Percentiles rank a stretch among this genome's conserved stretches.
Conservation (phyloP, 495 filamentous ascomycete species). For the Aspergillus nidulans region DNA sequence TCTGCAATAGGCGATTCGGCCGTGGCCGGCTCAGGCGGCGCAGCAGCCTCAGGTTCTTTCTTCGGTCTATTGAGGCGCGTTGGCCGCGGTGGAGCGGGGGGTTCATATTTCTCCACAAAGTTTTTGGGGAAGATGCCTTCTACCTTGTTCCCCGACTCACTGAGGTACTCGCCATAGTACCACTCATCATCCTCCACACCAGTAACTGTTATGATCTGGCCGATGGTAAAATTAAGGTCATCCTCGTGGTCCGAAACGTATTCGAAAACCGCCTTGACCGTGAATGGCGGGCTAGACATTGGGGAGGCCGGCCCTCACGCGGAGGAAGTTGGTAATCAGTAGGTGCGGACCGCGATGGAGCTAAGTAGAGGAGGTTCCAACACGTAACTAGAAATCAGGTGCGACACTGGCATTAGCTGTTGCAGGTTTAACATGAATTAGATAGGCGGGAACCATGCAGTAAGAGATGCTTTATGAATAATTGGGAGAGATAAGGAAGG, state of each 20-base stretch:
- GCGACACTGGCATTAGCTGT: conserved; percentile 9
- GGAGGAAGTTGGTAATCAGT: conserved; percentile 14
- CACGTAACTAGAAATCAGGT: conserved; percentile 1
- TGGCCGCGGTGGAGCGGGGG: conserved; percentile 83
- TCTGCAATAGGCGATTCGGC: conserved; percentile 29
- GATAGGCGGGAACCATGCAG: conserved; percentile 12
- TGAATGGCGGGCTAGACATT: conserved; percentile 80
- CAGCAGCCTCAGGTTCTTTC: conserved; percentile 54
- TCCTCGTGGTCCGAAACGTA: conserved; percentile 89
- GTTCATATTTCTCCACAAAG: conserved; percentile 94
- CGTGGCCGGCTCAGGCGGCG: conserved; percentile 37
- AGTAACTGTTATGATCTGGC: conserved; percentile 90
- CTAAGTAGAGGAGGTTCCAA: conserved; percentile 7
- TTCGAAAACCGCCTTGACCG: conserved; percentile 91
- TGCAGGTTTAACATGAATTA: conserved; percentile 7
- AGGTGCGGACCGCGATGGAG: conserved; percentile 15
- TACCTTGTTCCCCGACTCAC: conserved; percentile 63
- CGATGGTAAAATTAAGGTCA: conserved; percentile 79
- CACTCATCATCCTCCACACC: conserved; percentile 90
- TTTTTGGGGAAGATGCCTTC: conserved; percentile 95
- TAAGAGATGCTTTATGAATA: conserved; percentile 8
- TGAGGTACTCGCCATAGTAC: conserved; percentile 88
- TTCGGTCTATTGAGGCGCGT: conserved; percentile 64
- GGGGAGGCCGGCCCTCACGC: conserved; percentile 32
- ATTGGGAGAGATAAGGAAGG: conserved; percentile 8